Evolutionary conservation across 1,284 basidiomycete genomes (phyloP).

Genomic region (Ganoderma meredithae): DNA sequence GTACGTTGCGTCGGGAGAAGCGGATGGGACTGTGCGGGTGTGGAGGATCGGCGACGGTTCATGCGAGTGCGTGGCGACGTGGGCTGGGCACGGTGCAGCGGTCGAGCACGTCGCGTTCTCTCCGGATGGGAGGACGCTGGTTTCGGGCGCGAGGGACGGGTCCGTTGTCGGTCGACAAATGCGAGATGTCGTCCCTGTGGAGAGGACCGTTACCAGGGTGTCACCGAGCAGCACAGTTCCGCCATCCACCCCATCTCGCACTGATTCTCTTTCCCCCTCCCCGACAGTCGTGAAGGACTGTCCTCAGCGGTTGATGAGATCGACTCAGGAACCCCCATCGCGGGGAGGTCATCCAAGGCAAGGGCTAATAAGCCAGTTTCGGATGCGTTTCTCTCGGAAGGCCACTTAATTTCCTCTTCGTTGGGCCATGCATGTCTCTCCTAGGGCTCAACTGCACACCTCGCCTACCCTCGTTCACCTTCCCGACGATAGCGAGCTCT

Average conservation of each 20-base stretch:
- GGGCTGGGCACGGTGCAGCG: too few relatives aligned
- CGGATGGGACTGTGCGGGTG: neutral
- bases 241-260: too few relatives aligned
- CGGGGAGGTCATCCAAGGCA: too few relatives aligned
- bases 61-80: too few relatives aligned
- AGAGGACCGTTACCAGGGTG: neutral
- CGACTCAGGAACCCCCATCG: too few relatives aligned
- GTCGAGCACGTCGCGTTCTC: neutral
- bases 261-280: too few relatives aligned
- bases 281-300: too few relatives aligned
- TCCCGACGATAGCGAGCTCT: slow-evolving; percentile 43
- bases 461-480: slow-evolving; percentile 35
- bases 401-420: too few relatives aligned
- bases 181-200: neutral
- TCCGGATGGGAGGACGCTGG: neutral
- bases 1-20: neutral
- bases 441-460: slow-evolving; percentile 46
- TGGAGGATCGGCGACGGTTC: too few relatives aligned
- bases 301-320: too few relatives aligned
- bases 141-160: neutral
- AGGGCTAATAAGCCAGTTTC: too few relatives aligned
- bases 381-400: too few relatives aligned
- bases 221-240: neutral
- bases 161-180: neutral
- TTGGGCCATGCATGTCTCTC: slow-evolving; percentile 39